phyloP scores from a whole-genome alignment of 108 stramenopile genomes.

The Chaetoceros muelleri region DNA sequence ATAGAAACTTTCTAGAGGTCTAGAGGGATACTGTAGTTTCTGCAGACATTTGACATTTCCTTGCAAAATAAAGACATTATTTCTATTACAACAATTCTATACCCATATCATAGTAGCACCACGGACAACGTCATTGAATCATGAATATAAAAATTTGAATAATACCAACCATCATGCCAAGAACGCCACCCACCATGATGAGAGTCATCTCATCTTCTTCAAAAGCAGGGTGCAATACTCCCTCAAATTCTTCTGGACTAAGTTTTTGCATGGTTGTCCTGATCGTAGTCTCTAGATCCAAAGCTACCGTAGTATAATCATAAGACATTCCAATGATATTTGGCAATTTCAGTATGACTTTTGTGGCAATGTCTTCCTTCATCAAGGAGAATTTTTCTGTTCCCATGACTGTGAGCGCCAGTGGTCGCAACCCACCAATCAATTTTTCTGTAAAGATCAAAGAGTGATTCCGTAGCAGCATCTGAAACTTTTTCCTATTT shows the following conservation, averaged over 20 bases:
- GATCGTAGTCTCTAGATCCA: constrained; percentile 84
- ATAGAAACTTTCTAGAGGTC: no score
- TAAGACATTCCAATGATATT: constrained; percentile 70
- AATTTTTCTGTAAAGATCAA: constrained; percentile 67
- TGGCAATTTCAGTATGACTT: constrained; percentile 65
- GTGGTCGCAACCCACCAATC: constrained; percentile 68
- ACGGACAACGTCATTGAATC: no score
- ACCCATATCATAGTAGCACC: no score
- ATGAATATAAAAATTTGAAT: constrained; percentile 59
- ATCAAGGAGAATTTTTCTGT: constrained; percentile 66
- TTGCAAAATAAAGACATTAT: no score
- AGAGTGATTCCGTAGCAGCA: constrained; percentile 76
- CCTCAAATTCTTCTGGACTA: constrained; percentile 81
- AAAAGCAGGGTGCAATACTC: constrained; percentile 90
- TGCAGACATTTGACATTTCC: no score
- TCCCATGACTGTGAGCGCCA: constrained; percentile 77
- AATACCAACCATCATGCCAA: constrained; percentile 83
- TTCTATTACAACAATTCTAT: no score
- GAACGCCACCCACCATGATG: constrained; percentile 81
- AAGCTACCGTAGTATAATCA: constrained; percentile 78
- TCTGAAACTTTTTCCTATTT: constrained; percentile 59
- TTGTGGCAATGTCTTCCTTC: constrained; percentile 81
- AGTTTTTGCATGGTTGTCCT: constrained; percentile 65
- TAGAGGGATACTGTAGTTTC: no score
- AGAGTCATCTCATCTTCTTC: constrained; percentile 94